Percentiles rank a stretch among this genome's conserved stretches.
phyloP scores from a whole-genome alignment of 2,329 filamentous ascomycete genomes.

The Colletotrichum phormii region DNA sequence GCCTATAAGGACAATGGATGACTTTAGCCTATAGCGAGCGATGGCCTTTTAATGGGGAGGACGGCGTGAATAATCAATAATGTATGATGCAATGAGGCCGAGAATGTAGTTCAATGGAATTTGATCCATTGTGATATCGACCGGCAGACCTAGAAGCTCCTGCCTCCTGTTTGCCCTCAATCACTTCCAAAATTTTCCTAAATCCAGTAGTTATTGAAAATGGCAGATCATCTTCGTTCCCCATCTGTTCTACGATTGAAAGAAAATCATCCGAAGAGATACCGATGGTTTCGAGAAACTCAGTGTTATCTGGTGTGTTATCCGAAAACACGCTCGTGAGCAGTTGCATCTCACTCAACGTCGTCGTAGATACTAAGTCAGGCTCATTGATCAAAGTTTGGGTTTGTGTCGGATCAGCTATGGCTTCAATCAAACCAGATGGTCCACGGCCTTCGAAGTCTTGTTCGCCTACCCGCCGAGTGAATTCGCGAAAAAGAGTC shows the following conservation, averaged over 20 bases:
- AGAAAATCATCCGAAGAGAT: conserved; percentile 54
- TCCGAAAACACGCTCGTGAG: conserved; percentile 6
- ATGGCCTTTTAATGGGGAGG: not conserved
- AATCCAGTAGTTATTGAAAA: conserved; percentile 1
- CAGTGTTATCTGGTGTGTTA: conserved; percentile 40
- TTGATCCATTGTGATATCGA: too few relatives aligned
- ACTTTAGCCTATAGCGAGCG: not conserved
- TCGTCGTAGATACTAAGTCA: conserved; percentile 6
- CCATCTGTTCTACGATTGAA: conserved; percentile 50
- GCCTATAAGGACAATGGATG: too few relatives aligned
- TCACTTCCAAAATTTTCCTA: conserved; percentile 14
- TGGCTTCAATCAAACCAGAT: not conserved
- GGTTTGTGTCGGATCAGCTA: too few relatives aligned
- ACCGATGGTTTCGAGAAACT: conserved; percentile 50
- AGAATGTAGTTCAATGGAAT: not conserved
- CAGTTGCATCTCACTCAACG: not conserved
- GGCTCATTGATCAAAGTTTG: not conserved
- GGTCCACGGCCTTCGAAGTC: conserved; percentile 43
- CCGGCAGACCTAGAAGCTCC: not conserved
- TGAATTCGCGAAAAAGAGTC: conserved; percentile 43
- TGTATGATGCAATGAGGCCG: not conserved
- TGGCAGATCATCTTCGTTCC: not conserved
- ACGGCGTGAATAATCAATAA: not conserved
- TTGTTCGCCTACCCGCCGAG: conserved; percentile 40
- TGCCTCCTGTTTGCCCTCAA: too few relatives aligned